phyloP scores from a whole-genome alignment of 23 red algal species.

The Chondrus crispus region DNA sequence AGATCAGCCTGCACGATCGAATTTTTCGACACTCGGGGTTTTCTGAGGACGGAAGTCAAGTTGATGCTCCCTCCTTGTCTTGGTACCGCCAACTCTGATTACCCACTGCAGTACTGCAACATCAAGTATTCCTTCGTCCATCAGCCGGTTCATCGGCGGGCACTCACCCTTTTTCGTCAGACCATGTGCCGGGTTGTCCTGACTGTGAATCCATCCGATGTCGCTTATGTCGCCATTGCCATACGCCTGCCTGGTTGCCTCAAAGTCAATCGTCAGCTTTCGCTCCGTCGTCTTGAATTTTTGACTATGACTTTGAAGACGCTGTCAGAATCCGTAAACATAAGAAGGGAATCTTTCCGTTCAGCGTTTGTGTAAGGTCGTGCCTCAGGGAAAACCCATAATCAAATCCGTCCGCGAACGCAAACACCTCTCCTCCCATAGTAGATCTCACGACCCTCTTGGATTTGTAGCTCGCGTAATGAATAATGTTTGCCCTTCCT shows the following conservation, averaged over 20 bases:
- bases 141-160: not conserved
- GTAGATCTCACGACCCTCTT: conserved; percentile 16
- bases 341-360: not conserved
- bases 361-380: not conserved
- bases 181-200: conserved; percentile 1
- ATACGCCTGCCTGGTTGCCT: conserved; percentile 29
- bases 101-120: conserved; percentile 33
- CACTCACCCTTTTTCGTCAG: not conserved
- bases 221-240: conserved; percentile 20
- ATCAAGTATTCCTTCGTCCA: not conserved
- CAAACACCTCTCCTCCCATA: conserved; percentile 46
- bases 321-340: conserved; percentile 18
- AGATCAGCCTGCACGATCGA: too few relatives aligned
- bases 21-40: not conserved
- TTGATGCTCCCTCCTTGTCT: not conserved
- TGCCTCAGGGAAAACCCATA: not conserved
- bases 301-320: conserved; percentile 27
- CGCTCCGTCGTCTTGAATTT: conserved; percentile 18
- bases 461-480: conserved; percentile 27
- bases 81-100: not conserved
- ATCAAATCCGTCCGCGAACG: conserved; percentile 36
- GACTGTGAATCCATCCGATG: conserved; percentile 17
- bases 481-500: not conserved
- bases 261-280: conserved; percentile 43
- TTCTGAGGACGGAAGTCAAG: not conserved